phyloP scores from a whole-genome alignment of 257 asterid species.

The Solanum pennellii region DNA sequence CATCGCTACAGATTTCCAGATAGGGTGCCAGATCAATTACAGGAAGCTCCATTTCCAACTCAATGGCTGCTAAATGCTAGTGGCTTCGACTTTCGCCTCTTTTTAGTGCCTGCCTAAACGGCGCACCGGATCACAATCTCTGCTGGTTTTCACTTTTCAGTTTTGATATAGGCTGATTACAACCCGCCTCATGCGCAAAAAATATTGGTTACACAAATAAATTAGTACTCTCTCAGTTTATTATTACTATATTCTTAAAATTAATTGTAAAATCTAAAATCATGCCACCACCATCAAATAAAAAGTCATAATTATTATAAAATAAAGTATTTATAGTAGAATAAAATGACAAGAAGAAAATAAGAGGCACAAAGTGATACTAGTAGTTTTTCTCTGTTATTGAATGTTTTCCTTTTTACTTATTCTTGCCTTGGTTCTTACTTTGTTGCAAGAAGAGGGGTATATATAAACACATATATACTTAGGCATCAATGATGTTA shows the following conservation, averaged over 20 bases:
- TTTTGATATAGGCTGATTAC: not conserved
- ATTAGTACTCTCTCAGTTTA: not conserved
- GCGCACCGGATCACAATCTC: not conserved
- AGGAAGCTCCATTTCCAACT: slow-evolving; percentile 39
- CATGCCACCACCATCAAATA: too few species aligned
- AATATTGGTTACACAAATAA: not conserved
- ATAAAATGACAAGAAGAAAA: too few species aligned
- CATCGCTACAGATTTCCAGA: slow-evolving; percentile 20
- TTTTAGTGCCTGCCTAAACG: not conserved
- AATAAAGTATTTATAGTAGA: too few species aligned
- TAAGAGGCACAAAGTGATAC: too few species aligned
- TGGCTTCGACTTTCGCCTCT: not conserved
- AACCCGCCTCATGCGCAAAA: not conserved
- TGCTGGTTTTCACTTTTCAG: not conserved
- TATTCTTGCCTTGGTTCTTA: too few species aligned
- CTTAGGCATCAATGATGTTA: too few species aligned
- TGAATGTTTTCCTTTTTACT: too few species aligned
- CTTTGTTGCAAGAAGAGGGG: too few species aligned
- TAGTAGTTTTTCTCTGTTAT: too few species aligned
- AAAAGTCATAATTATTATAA: not conserved
- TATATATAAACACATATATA: too few species aligned
- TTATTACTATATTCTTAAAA: too few species aligned
- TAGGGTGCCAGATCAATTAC: slow-evolving; percentile 76
- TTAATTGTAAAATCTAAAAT: too few species aligned
- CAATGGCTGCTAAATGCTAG: not conserved